phyloP scores from a whole-genome alignment of 805 yeast genomes.

The Cyberlindnera petersonii region DNA sequence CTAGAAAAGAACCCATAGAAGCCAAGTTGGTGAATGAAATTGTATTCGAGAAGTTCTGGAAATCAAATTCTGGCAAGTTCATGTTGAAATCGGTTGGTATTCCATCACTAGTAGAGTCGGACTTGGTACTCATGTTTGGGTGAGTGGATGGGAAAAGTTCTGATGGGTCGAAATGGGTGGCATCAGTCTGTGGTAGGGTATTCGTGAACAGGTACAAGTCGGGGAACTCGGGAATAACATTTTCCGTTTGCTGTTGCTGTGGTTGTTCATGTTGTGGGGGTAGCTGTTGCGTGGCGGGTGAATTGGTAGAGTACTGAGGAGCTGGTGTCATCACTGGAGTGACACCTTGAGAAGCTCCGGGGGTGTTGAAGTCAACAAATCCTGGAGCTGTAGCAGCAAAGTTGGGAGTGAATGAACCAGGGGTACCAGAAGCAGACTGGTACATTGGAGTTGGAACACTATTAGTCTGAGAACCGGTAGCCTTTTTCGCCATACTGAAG shows the following conservation, averaged over 20 bases:
- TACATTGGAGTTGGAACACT: constrained; percentile 16
- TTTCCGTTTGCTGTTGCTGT: constrained; percentile 2
- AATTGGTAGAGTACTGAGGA: no score
- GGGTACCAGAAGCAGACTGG: constrained; percentile 9
- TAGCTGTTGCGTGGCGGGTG: constrained; percentile 1
- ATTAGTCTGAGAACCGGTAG: constrained; percentile 10
- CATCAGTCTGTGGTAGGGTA: constrained; percentile 19
- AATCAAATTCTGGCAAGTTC: constrained; percentile 27
- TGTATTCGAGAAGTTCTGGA: constrained; percentile 21
- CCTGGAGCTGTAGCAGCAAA: constrained; percentile 3
- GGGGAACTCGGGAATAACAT: constrained; percentile 23
- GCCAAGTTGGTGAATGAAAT: constrained; percentile 25
- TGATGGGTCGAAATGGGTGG: constrained; percentile 24
- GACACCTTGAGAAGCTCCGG: constrained; percentile 2
- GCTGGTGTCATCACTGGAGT: constrained; percentile 10
- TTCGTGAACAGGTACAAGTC: constrained; percentile 28
- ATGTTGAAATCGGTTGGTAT: constrained; percentile 23
- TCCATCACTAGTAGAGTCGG: constrained; percentile 14
- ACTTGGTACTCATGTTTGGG: constrained; percentile 3
- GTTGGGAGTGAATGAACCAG: constrained; percentile 9
- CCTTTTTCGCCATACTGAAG: constrained; percentile 15
- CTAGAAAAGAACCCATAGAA: constrained; percentile 20
- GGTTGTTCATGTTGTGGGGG: not conserved
- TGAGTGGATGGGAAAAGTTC: constrained; percentile 23
- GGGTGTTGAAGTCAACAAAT: constrained; percentile 11